Percentiles rank a stretch among this genome's conserved stretches.
These are phyloP conservation scores for Mycogone perniciosa DNA, from an alignment of 2,329 filamentous ascomycete genomes.

Conservation along the genomic window DNA sequence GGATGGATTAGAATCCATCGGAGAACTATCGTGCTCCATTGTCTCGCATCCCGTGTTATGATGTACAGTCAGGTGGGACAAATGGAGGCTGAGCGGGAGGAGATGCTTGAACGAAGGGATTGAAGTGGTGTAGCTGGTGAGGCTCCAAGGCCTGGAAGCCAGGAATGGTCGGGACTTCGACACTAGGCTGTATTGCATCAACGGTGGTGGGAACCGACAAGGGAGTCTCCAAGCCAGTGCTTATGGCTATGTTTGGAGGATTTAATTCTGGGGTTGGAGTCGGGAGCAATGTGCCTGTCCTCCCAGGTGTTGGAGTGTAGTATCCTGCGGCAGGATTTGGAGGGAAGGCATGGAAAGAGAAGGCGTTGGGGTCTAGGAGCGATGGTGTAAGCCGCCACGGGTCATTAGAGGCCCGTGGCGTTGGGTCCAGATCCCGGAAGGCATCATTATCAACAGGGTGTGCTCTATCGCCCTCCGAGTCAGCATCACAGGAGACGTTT, in stretches of 20 bases:
- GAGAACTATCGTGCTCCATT: conserved; percentile 68
- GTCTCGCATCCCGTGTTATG: conserved; percentile 74
- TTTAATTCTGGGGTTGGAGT: conserved; percentile 75
- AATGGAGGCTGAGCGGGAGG: conserved; percentile 54
- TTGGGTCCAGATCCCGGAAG: conserved; percentile 70
- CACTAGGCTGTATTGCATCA: conserved; percentile 53
- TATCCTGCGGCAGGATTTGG: conserved; percentile 69
- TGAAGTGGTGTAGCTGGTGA: conserved; percentile 59
- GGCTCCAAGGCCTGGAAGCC: conserved; percentile 58
- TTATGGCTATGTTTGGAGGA: conserved; percentile 31
- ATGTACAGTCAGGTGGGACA: conserved; percentile 72
- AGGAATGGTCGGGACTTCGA: conserved; percentile 57
- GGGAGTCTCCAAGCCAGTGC: conserved; percentile 58
- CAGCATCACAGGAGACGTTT: neutral
- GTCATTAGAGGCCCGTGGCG: conserved; percentile 72
- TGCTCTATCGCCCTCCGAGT: conserved; percentile 13
- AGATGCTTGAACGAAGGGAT: conserved; percentile 63
- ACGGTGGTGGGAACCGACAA: conserved; percentile 70
- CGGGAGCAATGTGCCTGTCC: conserved; percentile 74
- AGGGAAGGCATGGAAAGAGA: conserved; percentile 71
- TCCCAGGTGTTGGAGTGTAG: conserved; percentile 82
- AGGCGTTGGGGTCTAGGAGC: conserved; percentile 77
- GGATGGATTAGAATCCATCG: conserved; percentile 51
- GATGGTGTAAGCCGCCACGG: conserved; percentile 85
- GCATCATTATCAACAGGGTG: conserved; percentile 23